A percentile compares a stretch with the other conserved stretches of the same genome.
phyloP scores from a whole-genome alignment of 371 early-diverging fungal species.

The Dichotomocladium elegans region DNA sequence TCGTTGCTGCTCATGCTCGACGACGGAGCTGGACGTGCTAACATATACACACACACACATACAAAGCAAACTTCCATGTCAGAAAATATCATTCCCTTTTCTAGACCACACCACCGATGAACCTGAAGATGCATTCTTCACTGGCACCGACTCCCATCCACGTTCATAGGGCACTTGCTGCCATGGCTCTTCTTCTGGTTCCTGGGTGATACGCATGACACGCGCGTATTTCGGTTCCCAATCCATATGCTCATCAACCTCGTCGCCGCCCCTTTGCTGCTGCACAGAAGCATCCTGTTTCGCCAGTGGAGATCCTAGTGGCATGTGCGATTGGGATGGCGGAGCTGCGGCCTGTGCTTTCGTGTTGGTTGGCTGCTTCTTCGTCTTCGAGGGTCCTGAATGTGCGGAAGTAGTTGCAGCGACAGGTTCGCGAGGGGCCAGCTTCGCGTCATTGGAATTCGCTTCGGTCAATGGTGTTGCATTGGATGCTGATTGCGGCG shows the following conservation, averaged over 20 bases:
- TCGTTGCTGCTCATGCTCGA: slow-evolving; percentile 5
- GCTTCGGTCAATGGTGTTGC: background rate
- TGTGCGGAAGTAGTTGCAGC: background rate
- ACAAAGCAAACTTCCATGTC: background rate
- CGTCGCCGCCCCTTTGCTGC: slow-evolving; percentile 1
- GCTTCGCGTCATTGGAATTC: background rate
- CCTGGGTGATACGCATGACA: slow-evolving; percentile 37
- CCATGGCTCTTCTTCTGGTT: slow-evolving; percentile 22
- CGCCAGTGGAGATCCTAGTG: background rate
- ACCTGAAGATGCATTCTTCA: background rate
- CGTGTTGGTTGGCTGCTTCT: background rate
- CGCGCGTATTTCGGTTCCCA: slow-evolving; percentile 31
- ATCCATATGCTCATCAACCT: slow-evolving; percentile 46
- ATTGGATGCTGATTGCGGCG: background rate
- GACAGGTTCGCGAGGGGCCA: too few species aligned
- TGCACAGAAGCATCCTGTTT: background rate
- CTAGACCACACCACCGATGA: background rate
- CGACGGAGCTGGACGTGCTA: background rate
- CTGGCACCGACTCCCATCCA: slow-evolving; percentile 20
- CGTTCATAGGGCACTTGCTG: slow-evolving; percentile 35
- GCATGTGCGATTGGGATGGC: background rate
- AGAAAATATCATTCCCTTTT: too few species aligned
- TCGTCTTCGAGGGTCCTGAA: background rate
- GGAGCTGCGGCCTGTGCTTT: background rate
- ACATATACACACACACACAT: background rate